Conservation (phyloP, 2,329 filamentous ascomycete genomes). For the Talaromyces sp. region DNA sequence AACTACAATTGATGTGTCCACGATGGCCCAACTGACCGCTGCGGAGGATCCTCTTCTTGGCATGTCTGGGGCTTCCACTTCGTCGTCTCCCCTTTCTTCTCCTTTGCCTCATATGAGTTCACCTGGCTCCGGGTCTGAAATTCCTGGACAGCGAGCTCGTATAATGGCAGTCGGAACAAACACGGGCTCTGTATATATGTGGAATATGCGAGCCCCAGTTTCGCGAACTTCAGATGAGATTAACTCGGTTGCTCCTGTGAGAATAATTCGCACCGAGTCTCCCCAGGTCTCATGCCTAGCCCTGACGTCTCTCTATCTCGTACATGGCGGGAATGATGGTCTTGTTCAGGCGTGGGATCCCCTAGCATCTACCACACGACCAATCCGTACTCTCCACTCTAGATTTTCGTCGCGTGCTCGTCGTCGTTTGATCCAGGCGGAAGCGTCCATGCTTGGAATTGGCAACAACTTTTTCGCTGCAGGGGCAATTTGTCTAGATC, state of each 20-base stretch:
- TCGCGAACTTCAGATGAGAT: conserved; percentile 51
- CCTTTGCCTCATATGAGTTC: conserved; percentile 48
- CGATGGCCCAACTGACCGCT: conserved; percentile 63
- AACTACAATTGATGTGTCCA: conserved; percentile 69
- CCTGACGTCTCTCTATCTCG: conserved; percentile 77
- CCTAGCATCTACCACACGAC: conserved; percentile 71
- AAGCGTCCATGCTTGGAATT: conserved; percentile 62
- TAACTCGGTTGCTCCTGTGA: conserved; percentile 65
- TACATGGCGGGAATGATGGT: conserved; percentile 91
- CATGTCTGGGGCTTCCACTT: conserved; percentile 51
- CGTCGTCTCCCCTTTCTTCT: conserved; percentile 52
- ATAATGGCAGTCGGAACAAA: conserved; percentile 78
- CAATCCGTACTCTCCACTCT: conserved; percentile 82
- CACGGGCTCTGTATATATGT: conserved; percentile 70
- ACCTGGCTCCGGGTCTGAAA: conserved; percentile 48
- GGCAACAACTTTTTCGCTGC: conserved; percentile 76
- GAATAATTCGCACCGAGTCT: conserved; percentile 83
- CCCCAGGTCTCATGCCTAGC: conserved; percentile 80
- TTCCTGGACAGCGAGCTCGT: conserved; percentile 80
- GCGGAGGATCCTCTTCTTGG: conserved; percentile 73
- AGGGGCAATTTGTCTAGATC: conserved; percentile 79
- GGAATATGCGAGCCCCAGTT: conserved; percentile 71
- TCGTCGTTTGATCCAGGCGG: conserved; percentile 65
- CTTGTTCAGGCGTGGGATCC: conserved; percentile 96
- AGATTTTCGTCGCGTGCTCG: conserved; percentile 77